Evolutionary conservation across 2,329 filamentous ascomycete species (phyloP), one percentile per base, ranked within the genome.

Genomic region (Bipolaris zeicola): DNA sequence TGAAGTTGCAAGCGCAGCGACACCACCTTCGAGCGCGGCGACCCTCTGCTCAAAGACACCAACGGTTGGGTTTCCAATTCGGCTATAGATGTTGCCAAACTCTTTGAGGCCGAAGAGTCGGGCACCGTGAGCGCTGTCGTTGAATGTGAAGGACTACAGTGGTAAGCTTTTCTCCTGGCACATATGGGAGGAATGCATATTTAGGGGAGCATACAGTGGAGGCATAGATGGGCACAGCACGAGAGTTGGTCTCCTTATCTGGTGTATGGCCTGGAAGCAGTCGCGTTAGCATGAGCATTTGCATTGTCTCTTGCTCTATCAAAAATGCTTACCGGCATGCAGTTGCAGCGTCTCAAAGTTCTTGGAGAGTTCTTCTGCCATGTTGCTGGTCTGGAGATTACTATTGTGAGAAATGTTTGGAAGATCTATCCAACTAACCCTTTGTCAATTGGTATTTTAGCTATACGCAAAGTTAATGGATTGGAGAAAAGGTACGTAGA

Each of bases 31-130:
- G 4, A 98, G 87, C 13, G 94, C 93, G n/a, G 94, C 93, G 48
- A 97, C 90, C 59, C 94, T 88, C 82, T 97, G 96, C 80, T 99
- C 95, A 63, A 99, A 94, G 26, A 98, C 94, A 77, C 96, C 94
- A 66, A 94, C 89, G 0, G 94, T 98, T 2, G 94, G 93, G 45
- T 63, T 53, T 18, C 46, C 92, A 70, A 99, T 92, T 63, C 95
- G 91, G 76, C 89, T 95, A 84, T 99, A 99, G 77, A 98, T 96
- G 80, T 98, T 98, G 79, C 93, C 95, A 70, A 91, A 90, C 80
- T 98, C 92, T 81, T 98, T 96, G 77, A 99, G 90, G 74, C 92
- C 91, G 75, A 99, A 99, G 39, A 99, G 88, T 76, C 92, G 88
- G 53, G 95, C 95, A 60, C 92, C 95, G 72, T 98, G 95, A 47